Base-by-base conservation (phyloP, 176 grass and related monocot genomes). In the Alloteropsis semialata region DNA sequence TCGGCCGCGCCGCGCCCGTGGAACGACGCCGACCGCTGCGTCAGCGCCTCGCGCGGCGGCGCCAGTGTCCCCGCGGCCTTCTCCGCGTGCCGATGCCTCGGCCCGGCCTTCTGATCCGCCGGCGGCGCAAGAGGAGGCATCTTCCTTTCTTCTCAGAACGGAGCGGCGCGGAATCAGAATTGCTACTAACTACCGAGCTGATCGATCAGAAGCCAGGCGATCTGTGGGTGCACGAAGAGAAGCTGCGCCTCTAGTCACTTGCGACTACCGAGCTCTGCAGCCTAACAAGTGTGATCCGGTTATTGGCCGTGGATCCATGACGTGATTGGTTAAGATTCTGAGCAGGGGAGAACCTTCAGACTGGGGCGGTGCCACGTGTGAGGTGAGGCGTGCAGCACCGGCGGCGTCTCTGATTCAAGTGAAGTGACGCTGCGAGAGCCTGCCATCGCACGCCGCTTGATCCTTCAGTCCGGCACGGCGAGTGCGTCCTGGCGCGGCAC, bases 11-110 rank as follows among this genome's bases (percentile, higher is more conserved):
- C 48, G 42, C 82, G 59, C 25, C 77, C 66, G 61, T 89, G 89
- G 80, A 91, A 94, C 16, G 92, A 94, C 50, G 89, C 79, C 44
- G 84, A 37, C 48, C 84, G 70, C 75, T 69, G 79, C 19, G 74
- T 37, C 29, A 44, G 59, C 49, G 82, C 45, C 33, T 3, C 32
- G 12, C 45, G 60, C 8, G 9, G 39, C 12, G 4, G 19, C 50
- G 1, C 38, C n/a, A 13, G 55, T n/a, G 5, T 27, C 25, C 18
- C 34, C 9, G 36, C 24, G 2, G n/a, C 32, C 27, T 24, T 39
- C 27, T 32, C 74, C 5, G 63, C 46, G 13, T 66, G 77, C 37
- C 58, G 69, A 34, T 44, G 67, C 58, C 78, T 27, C 12, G 69
- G 11, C 16, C 48, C 50, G 16, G 72, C 16, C 49, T 66, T 81